These are phyloP conservation scores for Colletotrichum endophyticum DNA, from an alignment of 2,329 filamentous ascomycete species.

Conservation along the genomic window DNA sequence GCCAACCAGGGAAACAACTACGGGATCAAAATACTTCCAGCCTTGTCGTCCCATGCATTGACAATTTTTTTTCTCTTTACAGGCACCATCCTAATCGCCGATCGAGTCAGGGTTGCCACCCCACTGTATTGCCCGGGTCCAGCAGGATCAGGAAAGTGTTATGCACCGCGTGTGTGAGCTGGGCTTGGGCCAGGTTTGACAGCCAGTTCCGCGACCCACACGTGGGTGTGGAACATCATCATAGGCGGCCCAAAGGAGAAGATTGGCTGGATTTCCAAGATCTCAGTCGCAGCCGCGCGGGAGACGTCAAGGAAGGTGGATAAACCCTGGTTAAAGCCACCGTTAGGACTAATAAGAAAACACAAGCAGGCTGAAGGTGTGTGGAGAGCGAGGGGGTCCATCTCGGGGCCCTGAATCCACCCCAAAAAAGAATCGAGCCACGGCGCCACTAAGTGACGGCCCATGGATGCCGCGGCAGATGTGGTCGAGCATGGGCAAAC, in stretches of 20 bases:
- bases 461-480: not conserved
- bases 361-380: not conserved
- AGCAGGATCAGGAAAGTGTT: not conserved
- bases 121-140: not conserved
- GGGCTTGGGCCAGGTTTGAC: not conserved
- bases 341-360: not conserved
- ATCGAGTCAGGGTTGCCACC: slow-evolving; percentile 10
- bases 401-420: not conserved
- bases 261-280: not conserved
- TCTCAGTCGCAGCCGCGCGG: slow-evolving; percentile 5
- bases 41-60: not conserved
- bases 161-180: not conserved
- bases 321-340: not conserved
- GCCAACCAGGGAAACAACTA: not conserved
- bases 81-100: not conserved
- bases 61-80: not conserved
- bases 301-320: slow-evolving; percentile 10
- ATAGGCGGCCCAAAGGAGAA: not conserved
- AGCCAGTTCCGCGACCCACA: not conserved
- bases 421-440: slow-evolving; percentile 4
- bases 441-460: not conserved
- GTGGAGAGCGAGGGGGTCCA: not conserved
- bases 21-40: not conserved
- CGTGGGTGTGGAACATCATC: not conserved
- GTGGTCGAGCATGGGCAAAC: not conserved